These are phyloP conservation scores for Mycena citricolor DNA, from an alignment of 1,284 basidiomycete species.

Conservation along the genomic window DNA sequence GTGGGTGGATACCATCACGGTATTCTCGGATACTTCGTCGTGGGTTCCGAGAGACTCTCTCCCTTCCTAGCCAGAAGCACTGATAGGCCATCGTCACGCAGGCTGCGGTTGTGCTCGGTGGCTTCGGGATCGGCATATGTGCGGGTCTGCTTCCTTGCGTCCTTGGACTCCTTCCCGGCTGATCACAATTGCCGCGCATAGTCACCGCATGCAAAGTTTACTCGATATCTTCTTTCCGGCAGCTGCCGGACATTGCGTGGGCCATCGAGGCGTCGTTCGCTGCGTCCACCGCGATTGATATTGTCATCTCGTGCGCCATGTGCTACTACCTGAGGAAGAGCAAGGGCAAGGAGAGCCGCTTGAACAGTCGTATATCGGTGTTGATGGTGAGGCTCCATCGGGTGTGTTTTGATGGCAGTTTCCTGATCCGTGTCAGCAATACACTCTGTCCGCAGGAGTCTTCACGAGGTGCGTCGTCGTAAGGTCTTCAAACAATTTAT, in stretches of 20 bases:
- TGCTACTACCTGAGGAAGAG: slow-evolving; percentile 48
- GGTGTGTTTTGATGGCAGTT: no score
- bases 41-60: not conserved
- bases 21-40: slow-evolving; percentile 3
- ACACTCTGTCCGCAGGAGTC: slow-evolving; percentile 41
- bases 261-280: slow-evolving; percentile 39
- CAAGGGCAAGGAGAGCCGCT: slow-evolving; percentile 33
- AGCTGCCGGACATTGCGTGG: slow-evolving; percentile 41
- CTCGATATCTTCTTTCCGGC: slow-evolving; percentile 30
- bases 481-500: not conserved
- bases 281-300: slow-evolving; percentile 43
- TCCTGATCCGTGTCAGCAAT: no score
- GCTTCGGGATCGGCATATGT: slow-evolving; percentile 4
- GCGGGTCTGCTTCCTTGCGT: not conserved
- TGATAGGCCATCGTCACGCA: not conserved
- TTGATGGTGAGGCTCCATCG: no score
- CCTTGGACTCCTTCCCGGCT: not conserved
- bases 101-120: slow-evolving; percentile 7
- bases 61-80: not conserved
- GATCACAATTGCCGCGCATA: slow-evolving; percentile 12
- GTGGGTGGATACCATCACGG: slow-evolving; percentile 3
- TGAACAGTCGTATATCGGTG: slow-evolving; percentile 40
- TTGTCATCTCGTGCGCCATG: slow-evolving; percentile 44
- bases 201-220: slow-evolving; percentile 35
- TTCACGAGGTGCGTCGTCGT: slow-evolving; percentile 48